Evolutionary conservation across 2,329 filamentous ascomycete genomes (phyloP).

Genomic region (Pseudogymnoascus sp.): DNA sequence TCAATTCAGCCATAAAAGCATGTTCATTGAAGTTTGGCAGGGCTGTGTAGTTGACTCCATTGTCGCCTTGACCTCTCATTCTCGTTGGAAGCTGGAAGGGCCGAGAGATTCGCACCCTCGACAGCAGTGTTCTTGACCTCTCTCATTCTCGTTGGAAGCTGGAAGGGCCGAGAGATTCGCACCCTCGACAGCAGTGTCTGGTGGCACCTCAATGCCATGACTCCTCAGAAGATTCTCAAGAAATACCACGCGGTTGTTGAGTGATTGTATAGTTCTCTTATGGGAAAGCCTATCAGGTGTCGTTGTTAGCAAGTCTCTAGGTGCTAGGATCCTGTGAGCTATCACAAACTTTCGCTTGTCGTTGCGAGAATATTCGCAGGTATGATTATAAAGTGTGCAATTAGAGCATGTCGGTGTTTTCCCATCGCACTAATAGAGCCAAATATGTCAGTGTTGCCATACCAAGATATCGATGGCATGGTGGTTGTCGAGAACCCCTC

Average conservation of each 20-base stretch:
- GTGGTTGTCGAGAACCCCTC: not conserved
- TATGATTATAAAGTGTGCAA: not conserved
- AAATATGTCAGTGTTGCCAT: not conserved
- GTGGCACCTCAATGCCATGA: not conserved
- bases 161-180: not conserved
- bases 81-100: not conserved
- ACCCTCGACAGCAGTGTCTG: not conserved
- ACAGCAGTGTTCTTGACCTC: not conserved
- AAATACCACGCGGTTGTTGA: not conserved
- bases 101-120: not conserved
- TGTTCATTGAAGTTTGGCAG: not conserved
- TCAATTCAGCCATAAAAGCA: not conserved
- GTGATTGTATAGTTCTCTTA: not conserved
- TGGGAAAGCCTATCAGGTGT: not conserved
- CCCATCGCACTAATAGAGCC: not conserved
- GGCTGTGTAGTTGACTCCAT: not conserved
- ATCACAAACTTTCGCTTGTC: not conserved
- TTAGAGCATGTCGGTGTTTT: slow-evolving; percentile 3
- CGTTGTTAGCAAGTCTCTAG: not conserved
- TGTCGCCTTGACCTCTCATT: not conserved
- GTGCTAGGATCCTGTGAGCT: not conserved
- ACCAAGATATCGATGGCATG: not conserved
- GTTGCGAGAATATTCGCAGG: not conserved
- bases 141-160: not conserved
- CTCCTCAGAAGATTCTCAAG: not conserved